Percentiles rank a stretch among this genome's conserved stretches.
Evolutionary conservation across 2,329 filamentous ascomycete species (phyloP).

Genomic region (Trichophyton simii): DNA sequence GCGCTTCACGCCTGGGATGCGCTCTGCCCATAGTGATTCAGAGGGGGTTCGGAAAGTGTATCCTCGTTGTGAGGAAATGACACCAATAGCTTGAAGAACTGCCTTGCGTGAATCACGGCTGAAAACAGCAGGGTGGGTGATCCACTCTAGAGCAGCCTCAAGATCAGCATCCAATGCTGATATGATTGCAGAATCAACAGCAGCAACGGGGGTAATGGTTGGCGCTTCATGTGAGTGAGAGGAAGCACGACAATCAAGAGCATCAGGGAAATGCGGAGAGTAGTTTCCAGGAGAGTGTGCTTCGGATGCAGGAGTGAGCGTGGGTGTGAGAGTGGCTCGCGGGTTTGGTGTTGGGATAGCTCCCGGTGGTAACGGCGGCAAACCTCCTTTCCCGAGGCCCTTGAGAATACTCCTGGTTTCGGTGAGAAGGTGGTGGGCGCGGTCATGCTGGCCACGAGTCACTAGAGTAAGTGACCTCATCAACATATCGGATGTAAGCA

Average conservation of each 20-base stretch:
- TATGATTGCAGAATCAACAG: conserved; percentile 76
- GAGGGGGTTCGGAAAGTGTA: conserved; percentile 87
- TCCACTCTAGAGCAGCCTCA: conserved; percentile 88
- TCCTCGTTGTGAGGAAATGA: conserved; percentile 85
- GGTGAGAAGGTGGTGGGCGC: conserved; percentile 78
- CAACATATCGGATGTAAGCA: conserved; percentile 95
- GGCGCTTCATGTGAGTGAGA: conserved; percentile 29
- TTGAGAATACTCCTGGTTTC: conserved; percentile 94
- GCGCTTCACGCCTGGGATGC: conserved; percentile 67
- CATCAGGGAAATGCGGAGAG: conserved; percentile 28
- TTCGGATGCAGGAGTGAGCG: conserved; percentile 25
- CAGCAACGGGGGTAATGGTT: conserved; percentile 45
- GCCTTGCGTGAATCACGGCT: conserved; percentile 88
- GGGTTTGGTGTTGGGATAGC: conserved; percentile 12
- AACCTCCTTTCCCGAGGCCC: conserved; percentile 83
- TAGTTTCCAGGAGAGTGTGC: conserved; percentile 24
- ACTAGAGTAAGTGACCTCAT: conserved; percentile 84
- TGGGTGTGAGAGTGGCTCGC: conserved; percentile 27
- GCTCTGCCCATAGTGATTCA: conserved; percentile 76
- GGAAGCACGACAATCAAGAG: conserved; percentile 21
- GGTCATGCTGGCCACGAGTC: conserved; percentile 81
- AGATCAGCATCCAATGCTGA: conserved; percentile 81
- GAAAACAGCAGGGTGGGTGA: conserved; percentile 91
- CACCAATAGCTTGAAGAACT: conserved; percentile 88
- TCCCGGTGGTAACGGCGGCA: conserved; percentile 66